Percentiles rank a stretch among this genome's conserved stretches.
Conservation (phyloP, 2,329 filamentous ascomycete species). For the Colletotrichum theobromicola region DNA sequence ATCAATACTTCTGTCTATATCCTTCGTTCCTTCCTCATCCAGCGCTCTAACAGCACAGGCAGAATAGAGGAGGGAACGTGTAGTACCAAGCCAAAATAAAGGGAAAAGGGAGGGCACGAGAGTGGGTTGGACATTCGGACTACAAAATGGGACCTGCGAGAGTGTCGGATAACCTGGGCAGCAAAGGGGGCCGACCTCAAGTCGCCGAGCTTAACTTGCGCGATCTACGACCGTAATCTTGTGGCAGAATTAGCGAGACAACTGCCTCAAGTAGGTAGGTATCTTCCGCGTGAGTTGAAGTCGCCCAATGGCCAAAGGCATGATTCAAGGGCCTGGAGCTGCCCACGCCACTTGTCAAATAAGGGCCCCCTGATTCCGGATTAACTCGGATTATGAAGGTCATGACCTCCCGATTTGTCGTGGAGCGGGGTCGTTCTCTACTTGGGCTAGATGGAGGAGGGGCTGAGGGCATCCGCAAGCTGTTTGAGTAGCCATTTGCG, state of each 20-base stretch:
- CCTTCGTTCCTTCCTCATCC: too few relatives aligned
- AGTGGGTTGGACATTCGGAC: accelerated
- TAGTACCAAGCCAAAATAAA: too few relatives aligned
- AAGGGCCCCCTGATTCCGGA: accelerated
- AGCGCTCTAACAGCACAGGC: too few relatives aligned
- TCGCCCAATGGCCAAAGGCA: accelerated
- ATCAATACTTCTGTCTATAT: too few relatives aligned
- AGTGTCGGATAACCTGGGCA: not conserved
- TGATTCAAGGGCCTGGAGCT: accelerated
- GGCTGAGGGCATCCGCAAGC: not conserved
- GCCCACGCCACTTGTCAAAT: accelerated
- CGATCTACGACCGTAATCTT: not conserved
- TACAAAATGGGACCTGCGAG: not conserved
- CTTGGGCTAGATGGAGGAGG: accelerated
- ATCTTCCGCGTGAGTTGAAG: not conserved
- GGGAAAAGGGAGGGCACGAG: too few relatives aligned
- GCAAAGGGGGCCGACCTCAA: not conserved
- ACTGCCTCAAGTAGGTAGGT: not conserved
- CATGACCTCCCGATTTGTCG: not conserved
- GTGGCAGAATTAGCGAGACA: accelerated
- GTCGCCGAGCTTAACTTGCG: not conserved
- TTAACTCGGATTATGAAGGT: accelerated
- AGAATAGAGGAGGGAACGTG: too few relatives aligned
- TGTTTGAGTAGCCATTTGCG: not conserved
- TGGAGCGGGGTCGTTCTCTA: accelerated